Conservation (phyloP, 202 grass and related monocot species). For the Carex sylvatica region DNA sequence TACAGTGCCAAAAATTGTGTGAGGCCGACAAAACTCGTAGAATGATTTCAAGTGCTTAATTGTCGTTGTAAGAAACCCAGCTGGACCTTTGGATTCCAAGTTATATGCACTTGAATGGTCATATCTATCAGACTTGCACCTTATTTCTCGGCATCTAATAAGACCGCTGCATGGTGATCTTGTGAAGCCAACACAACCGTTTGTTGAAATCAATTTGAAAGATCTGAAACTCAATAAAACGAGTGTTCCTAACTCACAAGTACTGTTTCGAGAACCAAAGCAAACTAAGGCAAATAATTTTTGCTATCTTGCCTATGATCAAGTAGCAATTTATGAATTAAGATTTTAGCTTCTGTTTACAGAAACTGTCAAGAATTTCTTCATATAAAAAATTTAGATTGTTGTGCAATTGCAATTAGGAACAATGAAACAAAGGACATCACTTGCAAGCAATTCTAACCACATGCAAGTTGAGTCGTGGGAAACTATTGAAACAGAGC, state of each 20-base stretch:
- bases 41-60: conserved; percentile 41
- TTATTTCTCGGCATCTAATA: conserved; percentile 5
- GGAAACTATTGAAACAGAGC: neutral
- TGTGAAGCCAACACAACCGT: conserved; percentile 1
- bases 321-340: neutral
- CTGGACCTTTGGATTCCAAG: neutral
- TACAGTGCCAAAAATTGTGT: conserved; percentile 78
- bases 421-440: neutral
- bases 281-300: neutral
- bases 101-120: conserved; percentile 22
- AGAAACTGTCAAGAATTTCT: neutral
- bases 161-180: conserved; percentile 16
- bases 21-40: conserved; percentile 63
- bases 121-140: conserved; percentile 22
- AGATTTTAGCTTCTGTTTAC: neutral
- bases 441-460: neutral
- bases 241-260: neutral
- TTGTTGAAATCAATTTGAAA: neutral
- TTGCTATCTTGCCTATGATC: neutral
- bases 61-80: neutral
- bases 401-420: neutral
- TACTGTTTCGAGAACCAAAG: conserved; percentile 5
- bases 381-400: neutral
- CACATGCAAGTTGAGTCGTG: neutral
- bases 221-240: conserved; percentile 12